A percentile compares a stretch with the other conserved stretches of the same genome.
Conservation (phyloP, 345 rosid genomes). For the Hibiscus syriacus region DNA sequence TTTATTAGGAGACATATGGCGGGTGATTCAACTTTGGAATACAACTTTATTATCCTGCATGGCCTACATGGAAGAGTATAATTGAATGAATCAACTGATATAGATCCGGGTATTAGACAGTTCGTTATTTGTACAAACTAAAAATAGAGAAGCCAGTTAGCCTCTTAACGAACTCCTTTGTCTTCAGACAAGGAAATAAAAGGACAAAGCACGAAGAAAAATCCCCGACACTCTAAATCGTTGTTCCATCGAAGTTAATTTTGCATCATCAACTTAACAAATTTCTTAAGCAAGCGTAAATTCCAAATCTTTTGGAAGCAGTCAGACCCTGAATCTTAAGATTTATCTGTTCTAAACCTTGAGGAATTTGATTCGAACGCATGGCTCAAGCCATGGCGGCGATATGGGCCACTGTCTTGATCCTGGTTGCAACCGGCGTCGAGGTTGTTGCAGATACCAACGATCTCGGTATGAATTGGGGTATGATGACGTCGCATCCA, state of each 20-base stretch:
- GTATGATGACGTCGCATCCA: slow-evolving; percentile 55
- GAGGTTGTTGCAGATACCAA: slow-evolving; percentile 20
- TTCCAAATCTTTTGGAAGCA: not conserved
- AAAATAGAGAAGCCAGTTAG: not conserved
- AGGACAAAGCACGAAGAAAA: not conserved
- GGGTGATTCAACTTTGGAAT: too few relatives aligned
- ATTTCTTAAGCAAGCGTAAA: not conserved
- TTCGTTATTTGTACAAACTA: not conserved
- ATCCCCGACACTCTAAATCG: not conserved
- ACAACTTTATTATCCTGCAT: too few relatives aligned
- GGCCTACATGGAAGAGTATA: too few relatives aligned
- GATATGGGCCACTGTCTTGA: slow-evolving; percentile 1
- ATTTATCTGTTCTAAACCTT: not conserved
- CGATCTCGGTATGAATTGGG: slow-evolving; percentile 76
- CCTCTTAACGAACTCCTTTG: not conserved
- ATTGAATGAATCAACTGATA: not conserved
- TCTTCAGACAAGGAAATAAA: not conserved
- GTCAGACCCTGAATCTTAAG: not conserved
- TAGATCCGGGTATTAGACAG: not conserved
- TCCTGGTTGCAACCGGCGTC: slow-evolving; percentile 20
- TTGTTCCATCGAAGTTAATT: not conserved
- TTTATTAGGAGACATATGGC: too few relatives aligned
- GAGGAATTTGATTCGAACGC: slow-evolving; percentile 2
- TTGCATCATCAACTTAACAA: not conserved
- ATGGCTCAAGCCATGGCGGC: slow-evolving; percentile 23